Evolutionary conservation across 371 early-diverging fungal species (phyloP), one percentile per base, ranked within the genome.

Genomic region (Rhizopus sp.): DNA sequence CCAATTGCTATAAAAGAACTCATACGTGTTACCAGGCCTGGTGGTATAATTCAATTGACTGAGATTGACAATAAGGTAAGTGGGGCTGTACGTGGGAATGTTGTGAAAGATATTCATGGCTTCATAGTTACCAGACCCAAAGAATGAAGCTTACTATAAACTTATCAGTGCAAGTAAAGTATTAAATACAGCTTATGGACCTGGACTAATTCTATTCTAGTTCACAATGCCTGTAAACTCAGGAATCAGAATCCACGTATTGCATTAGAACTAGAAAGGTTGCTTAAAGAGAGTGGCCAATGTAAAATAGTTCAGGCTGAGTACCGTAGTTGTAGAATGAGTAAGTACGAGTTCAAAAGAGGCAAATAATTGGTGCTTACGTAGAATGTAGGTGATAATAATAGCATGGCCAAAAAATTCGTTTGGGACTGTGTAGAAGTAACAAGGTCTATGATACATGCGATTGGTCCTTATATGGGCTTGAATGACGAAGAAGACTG

Each of bases 1-100:
- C 54, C 69, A 33, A 17, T 13, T 1, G 64, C 73, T 3, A 44
- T 78, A 5, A 52, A 38, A 23, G 78, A 81, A 53, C n/a, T n/a
- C n/a, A n/a, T n/a, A n/a, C n/a, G n/a, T n/a, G n/a, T n/a, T n/a
- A n/a, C n/a, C n/a, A n/a, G n/a, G n/a, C n/a, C n/a, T n/a, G n/a
- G n/a, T n/a, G n/a, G n/a, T n/a, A n/a, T n/a, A n/a, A n/a, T n/a
- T n/a, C n/a, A n/a, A n/a, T n/a, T n/a, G n/a, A n/a, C n/a, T n/a
- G n/a, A n/a, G n/a, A n/a, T n/a, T n/a, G n/a, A n/a, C n/a, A n/a
- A n/a, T n/a, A n/a, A n/a, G n/a, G n/a, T n/a, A n/a, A n/a, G n/a
- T n/a, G n/a, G n/a, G n/a, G n/a, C n/a, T n/a, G n/a, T n/a, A n/a
- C n/a, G n/a, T n/a, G n/a, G n/a, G n/a, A n/a, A n/a, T n/a, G n/a